Evolutionary conservation across 805 yeast species (phyloP), one percentile per base, ranked within the genome.

Genomic region (Huiozyma sinensis): DNA sequence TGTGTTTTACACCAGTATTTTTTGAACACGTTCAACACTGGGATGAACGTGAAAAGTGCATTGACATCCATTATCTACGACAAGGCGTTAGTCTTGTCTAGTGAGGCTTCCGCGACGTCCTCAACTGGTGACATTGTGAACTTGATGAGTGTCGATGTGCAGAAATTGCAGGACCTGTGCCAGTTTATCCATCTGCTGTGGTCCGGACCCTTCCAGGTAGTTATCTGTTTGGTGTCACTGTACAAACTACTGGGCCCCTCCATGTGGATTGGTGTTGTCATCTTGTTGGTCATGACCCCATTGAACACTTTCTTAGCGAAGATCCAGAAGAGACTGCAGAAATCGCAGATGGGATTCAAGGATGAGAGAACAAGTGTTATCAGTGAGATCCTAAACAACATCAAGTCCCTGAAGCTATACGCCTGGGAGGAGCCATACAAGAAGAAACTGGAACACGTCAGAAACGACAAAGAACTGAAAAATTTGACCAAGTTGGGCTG

Each of bases 261-360:
- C n/a, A 88, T 89, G 95, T 86, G 96, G 95, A 82, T 95, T 36
- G 97, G 97, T 61, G 94, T 90, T 10, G 64, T 74, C 31, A 78
- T 90, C 46, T 77, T 89, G 76, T 57, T 79, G 3, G 55, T 87
- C 30, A 79, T 87, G 75, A 77, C 88, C 51, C 95, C 96, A 5
- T 56, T 86, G 40, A 88, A 89, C 58, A 80, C 86, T 3, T 60
- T 69, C 24, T 68, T 89, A 50, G 83, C 88, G 48, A 73, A 75
- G 54, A 65, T 66, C 45, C 88, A 82, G 63, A 85, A 82, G 64
- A 69, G 62, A 8, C 69, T 87, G 48, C 96, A 89, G 64, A 84
- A 83, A 59, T 63, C 71, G 6, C 97, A 88, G 65, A 92, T 92
- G 97, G 75, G 75, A 50, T 76, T 76, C 57, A 90, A 92, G 63